Evolutionary conservation across 371 early-diverging fungal species (phyloP).

Genomic region (Umbelopsis sp.): DNA sequence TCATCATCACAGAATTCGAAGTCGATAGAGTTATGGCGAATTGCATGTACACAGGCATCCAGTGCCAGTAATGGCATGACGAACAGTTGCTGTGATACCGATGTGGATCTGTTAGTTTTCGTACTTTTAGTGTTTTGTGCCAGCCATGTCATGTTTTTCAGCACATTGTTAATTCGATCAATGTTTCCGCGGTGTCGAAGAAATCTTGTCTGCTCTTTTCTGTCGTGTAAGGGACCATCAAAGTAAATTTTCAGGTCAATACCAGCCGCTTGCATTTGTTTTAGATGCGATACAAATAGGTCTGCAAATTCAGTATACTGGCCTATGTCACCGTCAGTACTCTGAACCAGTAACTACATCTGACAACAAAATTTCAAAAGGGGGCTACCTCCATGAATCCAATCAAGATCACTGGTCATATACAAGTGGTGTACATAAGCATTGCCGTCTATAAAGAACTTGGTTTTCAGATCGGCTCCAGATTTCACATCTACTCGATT

Average conservation of each 20-base stretch:
- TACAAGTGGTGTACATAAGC: constrained; percentile 62
- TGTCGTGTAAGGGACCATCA: constrained; percentile 60
- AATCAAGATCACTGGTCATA: constrained; percentile 43
- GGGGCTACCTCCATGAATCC: constrained; percentile 55
- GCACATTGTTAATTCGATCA: constrained; percentile 28
- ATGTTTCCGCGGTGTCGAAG: constrained; percentile 56
- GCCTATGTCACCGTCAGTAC: constrained; percentile 28
- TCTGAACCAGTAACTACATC: background rate
- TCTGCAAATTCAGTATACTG: constrained; percentile 45
- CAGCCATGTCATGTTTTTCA: constrained; percentile 21
- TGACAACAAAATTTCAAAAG: background rate
- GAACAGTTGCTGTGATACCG: constrained; percentile 39
- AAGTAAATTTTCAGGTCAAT: constrained; percentile 52
- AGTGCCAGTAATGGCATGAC: constrained; percentile 58
- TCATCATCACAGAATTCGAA: constrained; percentile 51
- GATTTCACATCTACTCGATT: background rate
- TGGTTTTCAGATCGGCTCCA: background rate
- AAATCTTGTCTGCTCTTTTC: constrained; percentile 54
- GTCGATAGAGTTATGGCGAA: constrained; percentile 35
- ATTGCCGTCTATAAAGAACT: constrained; percentile 61
- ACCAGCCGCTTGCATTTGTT: constrained; percentile 35
- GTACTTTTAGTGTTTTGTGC: background rate
- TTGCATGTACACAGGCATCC: constrained; percentile 53
- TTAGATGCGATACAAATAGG: constrained; percentile 34
- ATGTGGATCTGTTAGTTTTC: background rate